These are phyloP conservation scores for Rosa hybrid DNA, from an alignment of 331 rosid species.

Conservation along the genomic window DNA sequence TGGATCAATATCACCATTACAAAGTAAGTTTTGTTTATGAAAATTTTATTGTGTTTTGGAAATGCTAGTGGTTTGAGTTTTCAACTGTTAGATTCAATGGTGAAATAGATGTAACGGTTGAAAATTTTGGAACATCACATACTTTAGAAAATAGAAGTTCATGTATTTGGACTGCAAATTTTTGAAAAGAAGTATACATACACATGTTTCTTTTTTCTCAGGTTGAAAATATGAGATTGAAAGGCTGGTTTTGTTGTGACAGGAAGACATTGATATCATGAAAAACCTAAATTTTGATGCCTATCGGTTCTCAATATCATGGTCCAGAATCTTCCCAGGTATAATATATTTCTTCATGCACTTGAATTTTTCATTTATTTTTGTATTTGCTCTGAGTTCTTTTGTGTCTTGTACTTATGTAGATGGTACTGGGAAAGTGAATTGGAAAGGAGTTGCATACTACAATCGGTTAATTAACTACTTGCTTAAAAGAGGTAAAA, in stretches of 20 bases:
- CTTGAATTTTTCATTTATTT: not conserved
- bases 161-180: too few species aligned
- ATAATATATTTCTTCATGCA: conserved; percentile 3
- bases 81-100: too few species aligned
- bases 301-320: conserved; percentile 94
- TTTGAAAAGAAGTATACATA: too few species aligned
- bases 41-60: not conserved
- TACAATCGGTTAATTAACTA: conserved; percentile 81
- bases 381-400: not conserved
- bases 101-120: not conserved
- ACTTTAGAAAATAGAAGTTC: too few species aligned
- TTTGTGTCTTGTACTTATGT: conserved; percentile 10
- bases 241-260: conserved; percentile 34
- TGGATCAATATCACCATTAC: conserved; percentile 89
- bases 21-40: conserved; percentile 40
- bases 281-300: conserved; percentile 74
- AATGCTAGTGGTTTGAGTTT: not conserved
- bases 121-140: too few species aligned
- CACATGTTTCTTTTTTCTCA: too few species aligned
- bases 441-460: conserved; percentile 89
- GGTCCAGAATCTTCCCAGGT: conserved; percentile 97
- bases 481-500: conserved; percentile 66
- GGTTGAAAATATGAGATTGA: conserved; percentile 44
- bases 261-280: conserved; percentile 87
- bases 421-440: conserved; percentile 85